Base-by-base conservation (phyloP, 108 stramenopile species). In the Cyclostephanos tholiformis region DNA sequence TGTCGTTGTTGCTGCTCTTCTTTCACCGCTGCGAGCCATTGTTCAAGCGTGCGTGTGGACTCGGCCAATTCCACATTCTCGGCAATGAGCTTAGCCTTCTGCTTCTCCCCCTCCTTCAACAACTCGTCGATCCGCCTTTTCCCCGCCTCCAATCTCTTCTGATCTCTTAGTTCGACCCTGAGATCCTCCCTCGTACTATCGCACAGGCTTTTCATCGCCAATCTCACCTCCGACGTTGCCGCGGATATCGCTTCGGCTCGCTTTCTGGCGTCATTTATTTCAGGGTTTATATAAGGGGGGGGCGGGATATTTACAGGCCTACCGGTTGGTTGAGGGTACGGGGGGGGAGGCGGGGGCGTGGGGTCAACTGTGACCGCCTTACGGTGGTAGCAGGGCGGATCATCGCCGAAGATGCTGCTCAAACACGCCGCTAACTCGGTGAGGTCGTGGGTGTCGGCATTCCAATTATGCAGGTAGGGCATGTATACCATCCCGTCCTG, bases 381-480 rank as follows among this genome's bases (percentile, higher is more conserved):
- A n/a, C n/a, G n/a, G 50, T 95, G 82, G 82, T 91, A 98, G 49
- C 97, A 92, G 12, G 98, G 98, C 11, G 98, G 98, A 58, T 98
- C 97, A 26, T 78, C 83, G 7, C 93, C 92, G 77, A 99, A 99
- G 44, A 97, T 88, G 49, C 76, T 79, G 36, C 87, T 90, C 95
- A 97, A 92, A 59, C 76, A 85, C 17, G 85, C 86, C 32, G 87
- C 85, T 74, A 97, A 75, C 77, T 95, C 89, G 5, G 82, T 77
- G 20, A 99, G 79, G 53, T 87, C 85, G 71, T 92, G 88, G 0
- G 89, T 77, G 12, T 71, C 66, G 4, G 85, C 59, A 19, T 74
- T 80, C 98, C 98, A 99, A 73, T 93, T 87, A 67, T 94, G 91
- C 71, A 97, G 80, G 81, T 98, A 98, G 1, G 97, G 97, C 73